Percentiles rank a stretch among this genome's conserved stretches.
Evolutionary conservation across 805 yeast genomes (phyloP).

Genomic region (Cyberlindnera americana): DNA sequence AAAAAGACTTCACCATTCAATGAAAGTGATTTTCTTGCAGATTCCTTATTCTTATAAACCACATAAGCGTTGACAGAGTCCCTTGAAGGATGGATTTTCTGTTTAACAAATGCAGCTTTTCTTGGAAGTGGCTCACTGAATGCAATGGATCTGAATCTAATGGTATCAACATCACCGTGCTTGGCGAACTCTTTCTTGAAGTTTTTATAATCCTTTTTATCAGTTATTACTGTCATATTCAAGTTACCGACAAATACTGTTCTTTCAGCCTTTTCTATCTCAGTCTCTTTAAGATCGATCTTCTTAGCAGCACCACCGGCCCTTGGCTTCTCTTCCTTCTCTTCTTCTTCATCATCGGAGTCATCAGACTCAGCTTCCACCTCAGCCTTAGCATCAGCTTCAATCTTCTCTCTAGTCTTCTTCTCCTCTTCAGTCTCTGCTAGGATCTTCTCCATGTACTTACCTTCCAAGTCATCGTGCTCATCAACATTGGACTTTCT

Average conservation of each 20-base stretch:
- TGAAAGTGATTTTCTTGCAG: constrained; percentile 38
- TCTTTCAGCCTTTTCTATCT: constrained; percentile 75
- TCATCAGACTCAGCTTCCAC: constrained; percentile 22
- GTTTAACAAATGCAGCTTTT: constrained; percentile 83
- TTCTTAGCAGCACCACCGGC: constrained; percentile 30
- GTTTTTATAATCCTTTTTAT: constrained; percentile 54
- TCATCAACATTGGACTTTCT: constrained; percentile 22
- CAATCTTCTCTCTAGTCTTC: constrained; percentile 19
- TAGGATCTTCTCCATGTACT: constrained; percentile 49
- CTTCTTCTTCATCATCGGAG: constrained; percentile 26
- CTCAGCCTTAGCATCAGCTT: constrained; percentile 30
- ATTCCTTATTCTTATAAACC: constrained; percentile 60
- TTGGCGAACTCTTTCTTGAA: constrained; percentile 60
- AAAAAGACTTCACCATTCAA: constrained; percentile 68
- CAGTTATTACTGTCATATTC: constrained; percentile 57
- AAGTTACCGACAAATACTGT: constrained; percentile 90
- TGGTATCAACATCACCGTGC: constrained; percentile 51
- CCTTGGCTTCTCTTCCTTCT: constrained; percentile 23
- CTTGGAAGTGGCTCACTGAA: constrained; percentile 86
- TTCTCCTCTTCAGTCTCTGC: constrained; percentile 32
- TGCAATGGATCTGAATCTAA: constrained; percentile 90
- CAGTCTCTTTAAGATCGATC: constrained; percentile 63
- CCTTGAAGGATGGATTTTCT: constrained; percentile 69
- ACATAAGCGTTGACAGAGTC: constrained; percentile 86
- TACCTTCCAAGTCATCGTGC: constrained; percentile 48